Conservation (phyloP, 2,329 filamentous ascomycete genomes). For the Xylaria sp. region DNA sequence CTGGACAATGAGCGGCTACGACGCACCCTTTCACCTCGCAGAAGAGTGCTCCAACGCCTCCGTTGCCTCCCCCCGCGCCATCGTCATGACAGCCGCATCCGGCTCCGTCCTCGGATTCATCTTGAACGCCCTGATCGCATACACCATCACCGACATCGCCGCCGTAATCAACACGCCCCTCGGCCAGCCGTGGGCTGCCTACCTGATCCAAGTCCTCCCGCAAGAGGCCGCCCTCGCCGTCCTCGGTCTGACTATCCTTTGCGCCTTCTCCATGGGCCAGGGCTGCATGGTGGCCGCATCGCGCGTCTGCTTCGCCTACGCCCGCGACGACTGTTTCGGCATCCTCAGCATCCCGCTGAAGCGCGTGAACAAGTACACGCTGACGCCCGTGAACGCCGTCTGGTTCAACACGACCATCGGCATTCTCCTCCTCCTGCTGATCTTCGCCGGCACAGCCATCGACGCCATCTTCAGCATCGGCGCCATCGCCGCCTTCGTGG, state of each 20-base stretch:
- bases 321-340: slow-evolving; percentile 66
- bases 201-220: slow-evolving; percentile 60
- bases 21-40: slow-evolving; percentile 56
- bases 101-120: slow-evolving; percentile 67
- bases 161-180: slow-evolving; percentile 54
- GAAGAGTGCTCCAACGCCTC: slow-evolving; percentile 72
- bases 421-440: slow-evolving; percentile 54
- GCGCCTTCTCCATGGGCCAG: slow-evolving; percentile 67
- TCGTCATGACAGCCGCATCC: slow-evolving; percentile 61
- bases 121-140: slow-evolving; percentile 67
- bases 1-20: slow-evolving; percentile 34
- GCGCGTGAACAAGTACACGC: slow-evolving; percentile 53
- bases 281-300: slow-evolving; percentile 63
- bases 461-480: slow-evolving; percentile 67
- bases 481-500: slow-evolving; percentile 61
- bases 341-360: slow-evolving; percentile 50
- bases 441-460: slow-evolving; percentile 59
- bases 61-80: slow-evolving; percentile 64
- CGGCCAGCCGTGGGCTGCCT: slow-evolving; percentile 64
- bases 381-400: slow-evolving; percentile 65
- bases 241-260: slow-evolving; percentile 61
- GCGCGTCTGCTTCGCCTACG: slow-evolving; percentile 67
- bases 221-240: slow-evolving; percentile 56
- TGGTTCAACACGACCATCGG: slow-evolving; percentile 60
- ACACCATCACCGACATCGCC: slow-evolving; percentile 61